phyloP scores from a whole-genome alignment of 306 rosid genomes.

The Sicyos baderoa region DNA sequence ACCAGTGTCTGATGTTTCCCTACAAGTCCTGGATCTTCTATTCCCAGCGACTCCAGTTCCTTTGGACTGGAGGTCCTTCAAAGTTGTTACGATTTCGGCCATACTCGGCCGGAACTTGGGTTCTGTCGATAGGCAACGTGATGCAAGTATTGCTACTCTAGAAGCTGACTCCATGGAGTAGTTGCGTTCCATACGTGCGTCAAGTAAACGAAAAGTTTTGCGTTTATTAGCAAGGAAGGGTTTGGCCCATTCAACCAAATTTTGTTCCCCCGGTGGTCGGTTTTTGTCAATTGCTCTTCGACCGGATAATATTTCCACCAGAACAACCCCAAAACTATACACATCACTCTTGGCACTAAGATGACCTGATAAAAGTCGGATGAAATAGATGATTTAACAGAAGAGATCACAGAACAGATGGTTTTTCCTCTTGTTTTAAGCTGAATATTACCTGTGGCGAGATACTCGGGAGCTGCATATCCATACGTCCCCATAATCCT shows the following conservation, averaged over 20 bases:
- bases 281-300: slow-evolving; percentile 46
- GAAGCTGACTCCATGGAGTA: slow-evolving; percentile 35
- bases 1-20: background rate
- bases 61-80: slow-evolving; percentile 35
- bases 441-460: slow-evolving; percentile 35
- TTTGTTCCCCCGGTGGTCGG: slow-evolving; percentile 40
- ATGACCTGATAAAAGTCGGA: slow-evolving; percentile 28
- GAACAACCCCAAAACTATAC: slow-evolving; percentile 45
- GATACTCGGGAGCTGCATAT: slow-evolving; percentile 49
- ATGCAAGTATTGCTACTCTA: slow-evolving; percentile 31
- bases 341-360: slow-evolving; percentile 43
- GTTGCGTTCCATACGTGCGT: slow-evolving; percentile 39
- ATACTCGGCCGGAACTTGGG: slow-evolving; percentile 42
- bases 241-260: slow-evolving; percentile 42
- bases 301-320: slow-evolving; percentile 42
- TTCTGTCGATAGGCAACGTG: slow-evolving; percentile 37
- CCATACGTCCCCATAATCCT: slow-evolving; percentile 48
- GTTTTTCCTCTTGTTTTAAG: too few relatives aligned
- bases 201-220: slow-evolving; percentile 37
- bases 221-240: slow-evolving; percentile 39
- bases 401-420: slow-evolving; percentile 6
- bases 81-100: slow-evolving; percentile 27
- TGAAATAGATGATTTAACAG: slow-evolving; percentile 2
- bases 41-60: slow-evolving; percentile 3
- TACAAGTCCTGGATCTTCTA: slow-evolving; percentile 20